These are phyloP conservation scores for Myriosclerotinia curreyana DNA, from an alignment of 2,329 filamentous ascomycete genomes.

Conservation along the genomic window DNA sequence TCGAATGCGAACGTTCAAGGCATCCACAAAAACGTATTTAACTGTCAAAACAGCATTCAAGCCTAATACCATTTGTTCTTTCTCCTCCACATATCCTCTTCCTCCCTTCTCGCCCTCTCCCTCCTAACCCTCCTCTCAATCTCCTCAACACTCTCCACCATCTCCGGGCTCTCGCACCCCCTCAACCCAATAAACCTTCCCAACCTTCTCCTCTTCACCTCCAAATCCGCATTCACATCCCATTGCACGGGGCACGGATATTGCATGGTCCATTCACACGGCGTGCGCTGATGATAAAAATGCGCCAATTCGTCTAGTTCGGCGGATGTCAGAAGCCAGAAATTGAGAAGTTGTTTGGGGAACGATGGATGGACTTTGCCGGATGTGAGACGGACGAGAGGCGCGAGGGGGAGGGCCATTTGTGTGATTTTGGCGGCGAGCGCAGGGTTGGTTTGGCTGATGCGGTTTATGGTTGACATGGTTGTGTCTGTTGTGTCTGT, in stretches of 20 bases:
- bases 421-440: slow-evolving; percentile 61
- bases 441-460: slow-evolving; percentile 44
- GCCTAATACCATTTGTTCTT: slow-evolving; percentile 34
- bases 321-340: slow-evolving; percentile 69
- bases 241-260: slow-evolving; percentile 71
- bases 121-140: slow-evolving; percentile 44
- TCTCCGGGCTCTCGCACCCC: slow-evolving; percentile 56
- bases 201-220: slow-evolving; percentile 67
- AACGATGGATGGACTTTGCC: slow-evolving; percentile 64
- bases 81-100: slow-evolving; percentile 28
- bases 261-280: slow-evolving; percentile 50
- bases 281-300: slow-evolving; percentile 70
- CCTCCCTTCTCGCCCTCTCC: slow-evolving; percentile 40
- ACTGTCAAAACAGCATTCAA: not conserved
- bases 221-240: slow-evolving; percentile 51
- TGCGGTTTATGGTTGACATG: slow-evolving; percentile 7
- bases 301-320: slow-evolving; percentile 67
- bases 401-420: slow-evolving; percentile 63
- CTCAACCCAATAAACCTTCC: slow-evolving; percentile 71
- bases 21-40: slow-evolving; percentile 6
- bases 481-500: not conserved
- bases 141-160: slow-evolving; percentile 30
- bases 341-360: slow-evolving; percentile 64
- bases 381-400: slow-evolving; percentile 61
- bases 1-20: not conserved